Evolutionary conservation across 2,329 filamentous ascomycete genomes (phyloP), one percentile per base, ranked within the genome.

Genomic region (Amauroascus verrucosus): DNA sequence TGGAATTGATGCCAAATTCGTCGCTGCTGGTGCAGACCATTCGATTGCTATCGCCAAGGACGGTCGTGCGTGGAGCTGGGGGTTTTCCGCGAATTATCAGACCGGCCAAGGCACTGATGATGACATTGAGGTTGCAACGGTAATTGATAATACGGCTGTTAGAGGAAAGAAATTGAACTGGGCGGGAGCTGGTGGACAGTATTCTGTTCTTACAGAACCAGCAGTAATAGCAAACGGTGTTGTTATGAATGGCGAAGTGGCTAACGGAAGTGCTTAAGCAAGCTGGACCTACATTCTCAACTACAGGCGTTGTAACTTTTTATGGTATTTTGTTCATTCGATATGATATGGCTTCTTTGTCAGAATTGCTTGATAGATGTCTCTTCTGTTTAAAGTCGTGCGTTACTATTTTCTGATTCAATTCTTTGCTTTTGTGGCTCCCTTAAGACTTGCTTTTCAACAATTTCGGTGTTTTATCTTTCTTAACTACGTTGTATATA

Each of bases 151-250:
- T 72, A 86, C 83, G 11, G 89, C 88, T 40, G 80, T 93, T 26
- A 78, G 82, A 28, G 86, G 81, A 40, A 83, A 85, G 70, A 82
- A 83, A 67, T 76, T 96, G 41, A 77, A 82, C 32, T 88, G 78
- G 70, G 86, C 86, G n/a, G 87, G 86, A 41, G 85, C 85, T n/a
- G 90, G 91, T 59, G 89, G 89, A 4, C 90, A 96, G 65, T 96
- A 71, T 61, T 72, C 70, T 9, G 65, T 73, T 13, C 65, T 73
- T 48, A 58, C 54, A 13, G 44, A 22, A 2, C 33, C 24, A n/a
- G 37, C 32, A 5, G 44, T 53, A 20, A 35, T 26, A 4, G 4
- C 13, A 6, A 51, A 51, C 26, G 49, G 49, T 35, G 49, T 26
- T 40, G 45, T 8, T 16, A n/a, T 16, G 6, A 22, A 33, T n/a